Evolutionary conservation across 192 early-diverging fungal genomes (phyloP).

Genomic region (Polychytrium aggregatum): DNA sequence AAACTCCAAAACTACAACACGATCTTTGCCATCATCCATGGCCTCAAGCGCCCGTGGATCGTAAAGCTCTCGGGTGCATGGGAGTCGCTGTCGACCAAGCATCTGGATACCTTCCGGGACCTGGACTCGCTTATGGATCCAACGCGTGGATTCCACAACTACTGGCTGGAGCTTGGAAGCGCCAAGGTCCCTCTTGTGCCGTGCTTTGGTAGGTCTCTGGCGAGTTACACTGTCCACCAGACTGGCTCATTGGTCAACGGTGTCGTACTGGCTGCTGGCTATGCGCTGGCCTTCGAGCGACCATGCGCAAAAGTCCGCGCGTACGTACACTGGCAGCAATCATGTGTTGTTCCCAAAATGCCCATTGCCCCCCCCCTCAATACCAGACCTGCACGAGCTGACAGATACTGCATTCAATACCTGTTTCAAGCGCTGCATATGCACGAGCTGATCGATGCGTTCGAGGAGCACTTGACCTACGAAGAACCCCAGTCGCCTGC

Average conservation of each 20-base stretch:
- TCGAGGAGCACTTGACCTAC: too few species aligned
- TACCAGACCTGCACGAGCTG: too few species aligned
- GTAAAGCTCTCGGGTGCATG: constrained; percentile 21
- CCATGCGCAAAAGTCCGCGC: too few species aligned
- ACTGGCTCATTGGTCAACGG: too few species aligned
- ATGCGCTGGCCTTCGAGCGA: too few species aligned
- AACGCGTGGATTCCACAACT: constrained; percentile 24
- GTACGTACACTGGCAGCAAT: too few species aligned
- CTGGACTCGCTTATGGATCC: constrained; percentile 27
- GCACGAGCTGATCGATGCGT: constrained; percentile 35
- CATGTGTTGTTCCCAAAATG: too few species aligned
- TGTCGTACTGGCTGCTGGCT: too few species aligned
- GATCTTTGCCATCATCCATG: constrained; percentile 27
- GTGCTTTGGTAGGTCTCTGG: constrained; percentile 25
- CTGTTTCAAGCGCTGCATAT: constrained; percentile 31
- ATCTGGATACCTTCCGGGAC: constrained; percentile 27
- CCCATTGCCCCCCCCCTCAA: too few species aligned
- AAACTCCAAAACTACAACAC: constrained; percentile 35
- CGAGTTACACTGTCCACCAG: too few species aligned
- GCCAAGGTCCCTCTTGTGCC: constrained; percentile 33
- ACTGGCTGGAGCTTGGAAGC: constrained; percentile 28
- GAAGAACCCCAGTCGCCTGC: constrained; percentile 13
- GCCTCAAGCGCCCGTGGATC: constrained; percentile 25
- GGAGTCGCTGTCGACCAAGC: constrained; percentile 31
- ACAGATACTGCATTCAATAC: too few species aligned